These are phyloP conservation scores for Xerocomus potaroensis DNA, from an alignment of 768 basidiomycete species.

Conservation along the genomic window DNA sequence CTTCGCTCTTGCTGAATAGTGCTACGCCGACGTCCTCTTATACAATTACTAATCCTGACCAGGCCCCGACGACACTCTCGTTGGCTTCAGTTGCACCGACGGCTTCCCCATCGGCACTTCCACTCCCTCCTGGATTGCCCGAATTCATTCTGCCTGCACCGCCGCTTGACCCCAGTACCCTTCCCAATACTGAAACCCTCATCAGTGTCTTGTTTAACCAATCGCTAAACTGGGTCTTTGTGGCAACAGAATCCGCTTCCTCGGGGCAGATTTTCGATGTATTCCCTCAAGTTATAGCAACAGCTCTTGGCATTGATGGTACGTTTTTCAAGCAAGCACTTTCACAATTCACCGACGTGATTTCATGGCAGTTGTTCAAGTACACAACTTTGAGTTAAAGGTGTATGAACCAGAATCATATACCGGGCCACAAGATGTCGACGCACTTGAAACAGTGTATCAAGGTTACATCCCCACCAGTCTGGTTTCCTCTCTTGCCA, in stretches of 20 bases:
- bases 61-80: slow-evolving; percentile 27
- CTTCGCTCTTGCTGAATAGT: slow-evolving; percentile 32
- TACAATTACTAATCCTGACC: slow-evolving; percentile 39
- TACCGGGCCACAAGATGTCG: slow-evolving; percentile 40
- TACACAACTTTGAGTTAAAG: slow-evolving; percentile 55
- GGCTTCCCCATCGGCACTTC: slow-evolving; percentile 22
- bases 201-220: slow-evolving; percentile 64
- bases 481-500: slow-evolving; percentile 56
- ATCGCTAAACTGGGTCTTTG: slow-evolving; percentile 65
- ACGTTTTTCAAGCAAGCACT: slow-evolving; percentile 17
- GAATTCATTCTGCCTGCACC: slow-evolving; percentile 48
- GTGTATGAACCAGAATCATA: slow-evolving; percentile 66
- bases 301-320: slow-evolving; percentile 43
- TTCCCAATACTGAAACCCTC: slow-evolving; percentile 39
- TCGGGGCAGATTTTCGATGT: slow-evolving; percentile 76
- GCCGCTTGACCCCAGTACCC: slow-evolving; percentile 20
- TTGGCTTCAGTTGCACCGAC: slow-evolving; percentile 19
- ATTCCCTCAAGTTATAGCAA: slow-evolving; percentile 49
- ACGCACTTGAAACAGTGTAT: slow-evolving; percentile 62
- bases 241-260: slow-evolving; percentile 51
- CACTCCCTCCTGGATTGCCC: slow-evolving; percentile 62
- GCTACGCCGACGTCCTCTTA: slow-evolving; percentile 15
- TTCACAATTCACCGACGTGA: slow-evolving; percentile 20
- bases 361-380: slow-evolving; percentile 33
- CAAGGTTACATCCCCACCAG: slow-evolving; percentile 61